Percentiles rank a stretch among this genome's conserved stretches.
phyloP scores from a whole-genome alignment of 306 rosid genomes.

The Begonia loranthoides region DNA sequence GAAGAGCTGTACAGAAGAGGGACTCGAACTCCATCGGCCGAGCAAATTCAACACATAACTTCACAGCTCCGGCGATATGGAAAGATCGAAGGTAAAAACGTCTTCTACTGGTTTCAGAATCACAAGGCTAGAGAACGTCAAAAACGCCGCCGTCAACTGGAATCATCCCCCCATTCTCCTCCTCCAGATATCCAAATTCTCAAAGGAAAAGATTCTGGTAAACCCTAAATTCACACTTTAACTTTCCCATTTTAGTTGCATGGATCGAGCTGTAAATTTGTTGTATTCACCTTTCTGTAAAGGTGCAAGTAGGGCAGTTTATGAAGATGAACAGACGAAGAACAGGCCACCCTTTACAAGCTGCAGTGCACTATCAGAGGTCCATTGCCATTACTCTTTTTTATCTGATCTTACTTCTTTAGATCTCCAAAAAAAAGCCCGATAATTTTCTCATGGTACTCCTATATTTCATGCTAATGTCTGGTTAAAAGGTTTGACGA shows the following conservation, averaged over 20 bases:
- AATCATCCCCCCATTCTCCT: conserved; percentile 26
- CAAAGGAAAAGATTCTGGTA: conserved; percentile 30
- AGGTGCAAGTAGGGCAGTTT: conserved; percentile 51
- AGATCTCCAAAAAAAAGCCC: background rate
- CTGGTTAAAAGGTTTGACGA: background rate
- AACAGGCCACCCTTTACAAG: conserved; percentile 68
- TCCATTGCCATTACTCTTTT: conserved; percentile 22
- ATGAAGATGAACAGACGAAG: conserved; percentile 67
- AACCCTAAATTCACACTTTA: no score
- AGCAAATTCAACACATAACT: conserved; percentile 85
- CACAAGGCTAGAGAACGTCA: conserved; percentile 93
- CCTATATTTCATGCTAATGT: no score
- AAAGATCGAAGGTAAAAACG: conserved; percentile 65
- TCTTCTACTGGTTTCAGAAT: conserved; percentile 85
- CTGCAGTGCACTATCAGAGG: conserved; percentile 65
- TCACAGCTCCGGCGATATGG: conserved; percentile 72
- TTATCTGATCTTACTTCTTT: conserved; percentile 12
- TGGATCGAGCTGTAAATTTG: no score
- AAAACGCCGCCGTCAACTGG: conserved; percentile 93
- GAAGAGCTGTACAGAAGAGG: conserved; percentile 77
- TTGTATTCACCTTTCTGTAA: conserved; percentile 53
- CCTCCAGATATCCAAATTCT: conserved; percentile 12
- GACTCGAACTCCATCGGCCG: conserved; percentile 86
- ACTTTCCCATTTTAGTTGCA: no score
- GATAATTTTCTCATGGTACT: no score